Evolutionary conservation across 73 alveolate species (phyloP).

Genomic region (Paramecium octaurelia): DNA sequence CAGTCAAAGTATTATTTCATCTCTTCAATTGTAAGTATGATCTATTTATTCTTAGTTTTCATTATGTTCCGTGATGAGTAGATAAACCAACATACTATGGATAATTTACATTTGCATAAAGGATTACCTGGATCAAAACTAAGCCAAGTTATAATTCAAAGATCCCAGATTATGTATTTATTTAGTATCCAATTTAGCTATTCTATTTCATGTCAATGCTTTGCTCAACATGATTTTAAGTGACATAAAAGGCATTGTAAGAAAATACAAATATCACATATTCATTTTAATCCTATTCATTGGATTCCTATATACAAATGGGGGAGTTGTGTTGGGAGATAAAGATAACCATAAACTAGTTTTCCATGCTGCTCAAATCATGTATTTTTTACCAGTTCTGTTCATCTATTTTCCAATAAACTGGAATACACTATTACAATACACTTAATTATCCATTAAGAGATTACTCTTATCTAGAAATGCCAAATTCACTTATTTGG

Average conservation of each 20-base stretch:
- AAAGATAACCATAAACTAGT: conserved; percentile 29
- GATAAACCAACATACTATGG: conserved; percentile 68
- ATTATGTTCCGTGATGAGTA: conserved; percentile 46
- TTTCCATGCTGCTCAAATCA: conserved; percentile 35
- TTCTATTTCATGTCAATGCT: background rate
- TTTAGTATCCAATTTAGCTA: background rate
- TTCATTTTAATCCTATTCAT: background rate
- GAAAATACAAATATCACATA: background rate
- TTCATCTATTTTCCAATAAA: conserved; percentile 22
- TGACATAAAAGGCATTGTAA: background rate
- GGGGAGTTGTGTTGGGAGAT: conserved; percentile 61
- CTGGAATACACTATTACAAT: background rate
- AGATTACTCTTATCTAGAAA: background rate
- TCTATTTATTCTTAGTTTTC: background rate
- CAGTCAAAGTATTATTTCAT: background rate
- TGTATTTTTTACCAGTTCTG: conserved; percentile 15
- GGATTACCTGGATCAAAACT: background rate
- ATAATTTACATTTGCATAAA: conserved; percentile 48
- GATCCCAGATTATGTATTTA: conserved; percentile 24
- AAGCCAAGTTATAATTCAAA: conserved; percentile 9
- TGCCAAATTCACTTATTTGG: background rate
- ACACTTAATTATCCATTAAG: background rate
- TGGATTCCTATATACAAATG: conserved; percentile 13
- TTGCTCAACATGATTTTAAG: background rate
- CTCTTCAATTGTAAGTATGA: conserved; percentile 54